phyloP scores from a whole-genome alignment of 163 green algal genomes.

The Chloromonas sp. region DNA sequence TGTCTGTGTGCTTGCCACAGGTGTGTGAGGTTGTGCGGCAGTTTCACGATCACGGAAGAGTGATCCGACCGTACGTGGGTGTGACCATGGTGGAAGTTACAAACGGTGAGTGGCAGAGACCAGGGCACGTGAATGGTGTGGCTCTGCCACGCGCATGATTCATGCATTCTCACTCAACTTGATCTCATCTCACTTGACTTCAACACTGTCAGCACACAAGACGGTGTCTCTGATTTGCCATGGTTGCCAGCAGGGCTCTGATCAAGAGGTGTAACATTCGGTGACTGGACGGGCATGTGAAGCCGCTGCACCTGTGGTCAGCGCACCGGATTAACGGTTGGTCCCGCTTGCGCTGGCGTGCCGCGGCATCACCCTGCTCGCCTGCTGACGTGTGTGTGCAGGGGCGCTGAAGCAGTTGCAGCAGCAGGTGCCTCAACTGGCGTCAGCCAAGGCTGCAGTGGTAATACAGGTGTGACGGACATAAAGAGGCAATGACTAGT shows the following conservation, averaged over 20 bases:
- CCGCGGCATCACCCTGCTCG: too few relatives aligned
- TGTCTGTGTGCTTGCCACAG: neutral
- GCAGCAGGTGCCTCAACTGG: neutral
- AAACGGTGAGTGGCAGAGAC: neutral
- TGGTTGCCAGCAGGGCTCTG: too few relatives aligned
- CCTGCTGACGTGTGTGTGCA: neutral
- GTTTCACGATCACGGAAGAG: constrained; percentile 45
- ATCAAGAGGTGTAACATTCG: too few relatives aligned
- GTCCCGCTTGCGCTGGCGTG: too few relatives aligned
- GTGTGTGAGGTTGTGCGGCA: constrained; percentile 3
- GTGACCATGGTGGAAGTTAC: constrained; percentile 83
- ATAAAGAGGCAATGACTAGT: too few relatives aligned
- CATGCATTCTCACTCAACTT: neutral
- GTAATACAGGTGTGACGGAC: neutral
- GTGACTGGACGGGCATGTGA: too few relatives aligned
- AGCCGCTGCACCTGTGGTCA: too few relatives aligned
- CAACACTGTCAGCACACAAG: neutral
- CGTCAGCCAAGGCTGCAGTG: neutral
- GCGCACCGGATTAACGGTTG: too few relatives aligned
- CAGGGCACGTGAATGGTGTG: neutral
- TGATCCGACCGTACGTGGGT: constrained; percentile 74
- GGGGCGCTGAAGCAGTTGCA: neutral
- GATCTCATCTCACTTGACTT: neutral
- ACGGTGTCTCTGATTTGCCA: too few relatives aligned
- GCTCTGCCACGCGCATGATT: neutral